These are phyloP conservation scores for Millerozyma miso DNA, from an alignment of 805 yeast species.

Conservation along the genomic window DNA sequence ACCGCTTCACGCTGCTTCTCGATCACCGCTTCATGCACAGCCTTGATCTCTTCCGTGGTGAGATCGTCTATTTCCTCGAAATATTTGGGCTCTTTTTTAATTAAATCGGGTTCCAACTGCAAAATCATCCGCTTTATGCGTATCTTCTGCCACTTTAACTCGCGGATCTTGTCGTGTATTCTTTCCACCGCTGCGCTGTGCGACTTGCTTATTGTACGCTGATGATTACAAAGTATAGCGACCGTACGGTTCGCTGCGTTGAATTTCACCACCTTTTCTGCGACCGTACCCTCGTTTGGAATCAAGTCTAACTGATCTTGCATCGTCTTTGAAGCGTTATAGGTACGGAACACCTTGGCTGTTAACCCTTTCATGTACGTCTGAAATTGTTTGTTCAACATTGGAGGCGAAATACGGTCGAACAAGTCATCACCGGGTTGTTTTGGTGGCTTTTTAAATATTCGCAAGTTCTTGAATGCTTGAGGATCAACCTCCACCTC, in stretches of 20 bases:
- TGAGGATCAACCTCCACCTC: constrained; percentile 91
- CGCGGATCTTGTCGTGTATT: constrained; percentile 72
- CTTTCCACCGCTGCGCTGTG: constrained; percentile 80
- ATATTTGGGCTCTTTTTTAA: constrained; percentile 49
- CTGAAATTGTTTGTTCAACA: constrained; percentile 82
- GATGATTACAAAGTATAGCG: constrained; percentile 95
- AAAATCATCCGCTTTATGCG: constrained; percentile 69
- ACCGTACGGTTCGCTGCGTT: constrained; percentile 96
- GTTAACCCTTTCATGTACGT: constrained; percentile 89
- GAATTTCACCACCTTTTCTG: constrained; percentile 80
- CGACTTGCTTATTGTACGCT: constrained; percentile 81
- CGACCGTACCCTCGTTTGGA: constrained; percentile 79
- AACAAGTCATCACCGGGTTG: constrained; percentile 89
- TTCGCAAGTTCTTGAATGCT: constrained; percentile 81
- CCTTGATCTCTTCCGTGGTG: constrained; percentile 56
- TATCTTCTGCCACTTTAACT: constrained; percentile 79
- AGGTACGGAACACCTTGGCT: constrained; percentile 96
- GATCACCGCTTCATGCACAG: constrained; percentile 55
- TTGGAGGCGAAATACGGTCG: constrained; percentile 81
- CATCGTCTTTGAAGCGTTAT: constrained; percentile 95
- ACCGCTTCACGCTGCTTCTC: constrained; percentile 64
- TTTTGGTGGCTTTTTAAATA: constrained; percentile 87
- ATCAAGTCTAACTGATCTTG: constrained; percentile 88
- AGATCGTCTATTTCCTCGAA: constrained; percentile 69
- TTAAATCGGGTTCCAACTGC: constrained; percentile 53